A percentile compares a stretch with the other conserved stretches of the same genome.
phyloP scores from a whole-genome alignment of 768 basidiomycete genomes.

The Coprinopsis cinerea region DNA sequence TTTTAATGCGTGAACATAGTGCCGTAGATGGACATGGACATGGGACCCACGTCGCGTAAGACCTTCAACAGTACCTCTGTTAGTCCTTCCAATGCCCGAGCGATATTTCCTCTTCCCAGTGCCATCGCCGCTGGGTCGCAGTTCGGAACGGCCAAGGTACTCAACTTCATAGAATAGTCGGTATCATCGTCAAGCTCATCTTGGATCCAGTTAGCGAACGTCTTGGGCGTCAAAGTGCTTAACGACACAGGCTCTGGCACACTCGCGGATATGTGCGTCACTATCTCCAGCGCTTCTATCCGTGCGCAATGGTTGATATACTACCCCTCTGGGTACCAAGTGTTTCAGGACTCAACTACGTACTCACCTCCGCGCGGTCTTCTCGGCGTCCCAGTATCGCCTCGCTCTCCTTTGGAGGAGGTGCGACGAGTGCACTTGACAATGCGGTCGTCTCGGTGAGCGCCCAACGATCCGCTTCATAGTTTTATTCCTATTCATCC shows the following conservation, averaged over 20 bases:
- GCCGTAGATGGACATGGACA: slow-evolving; percentile 32
- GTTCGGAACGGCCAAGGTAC: slow-evolving; percentile 2
- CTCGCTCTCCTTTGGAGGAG: slow-evolving; percentile 18
- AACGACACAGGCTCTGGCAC: slow-evolving; percentile 17
- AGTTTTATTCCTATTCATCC: neutral
- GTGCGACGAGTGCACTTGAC: slow-evolving; percentile 15
- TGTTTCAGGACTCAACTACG: slow-evolving; percentile 12
- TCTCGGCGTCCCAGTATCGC: slow-evolving; percentile 17
- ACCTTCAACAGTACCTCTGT: too few species aligned
- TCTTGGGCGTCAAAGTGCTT: slow-evolving; percentile 22
- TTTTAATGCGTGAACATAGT: neutral
- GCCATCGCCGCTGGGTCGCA: neutral
- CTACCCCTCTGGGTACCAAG: slow-evolving; percentile 3
- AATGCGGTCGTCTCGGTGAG: slow-evolving; percentile 16
- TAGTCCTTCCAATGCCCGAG: too few species aligned
- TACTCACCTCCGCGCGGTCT: slow-evolving; percentile 3
- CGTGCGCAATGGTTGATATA: neutral
- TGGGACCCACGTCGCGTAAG: slow-evolving; percentile 28
- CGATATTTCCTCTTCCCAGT: too few species aligned
- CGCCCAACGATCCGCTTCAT: neutral
- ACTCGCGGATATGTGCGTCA: slow-evolving; percentile 16
- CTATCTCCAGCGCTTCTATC: neutral
- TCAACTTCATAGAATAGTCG: neutral
- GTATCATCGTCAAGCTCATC: neutral
- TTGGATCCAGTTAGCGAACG: slow-evolving; percentile 12